phyloP scores from a whole-genome alignment of 2,329 filamentous ascomycete genomes.

The Lachnellula subtilissima region DNA sequence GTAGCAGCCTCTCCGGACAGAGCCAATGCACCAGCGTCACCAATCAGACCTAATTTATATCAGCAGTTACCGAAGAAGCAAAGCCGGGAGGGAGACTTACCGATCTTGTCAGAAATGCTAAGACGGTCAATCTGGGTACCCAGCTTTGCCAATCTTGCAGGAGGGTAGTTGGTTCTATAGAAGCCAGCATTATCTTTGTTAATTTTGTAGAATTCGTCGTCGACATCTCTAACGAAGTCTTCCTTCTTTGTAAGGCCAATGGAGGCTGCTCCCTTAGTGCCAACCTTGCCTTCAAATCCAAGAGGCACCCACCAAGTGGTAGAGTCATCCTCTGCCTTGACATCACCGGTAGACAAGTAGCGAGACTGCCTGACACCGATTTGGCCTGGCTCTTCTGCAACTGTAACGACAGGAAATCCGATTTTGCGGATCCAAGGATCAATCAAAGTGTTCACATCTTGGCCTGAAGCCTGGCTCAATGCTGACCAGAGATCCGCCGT shows the following conservation, averaged over 20 bases:
- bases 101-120: conserved; percentile 84
- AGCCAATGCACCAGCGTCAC: conserved; percentile 83
- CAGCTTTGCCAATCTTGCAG: conserved; percentile 75
- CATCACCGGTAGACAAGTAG: conserved; percentile 88
- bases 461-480: conserved; percentile 78
- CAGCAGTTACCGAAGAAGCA: background rate
- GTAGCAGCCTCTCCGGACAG: conserved; percentile 82
- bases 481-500: conserved; percentile 90
- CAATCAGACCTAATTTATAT: conserved; percentile 53
- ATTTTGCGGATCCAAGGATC: conserved; percentile 93
- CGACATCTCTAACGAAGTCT: conserved; percentile 68
- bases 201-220: conserved; percentile 85
- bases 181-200: conserved; percentile 87
- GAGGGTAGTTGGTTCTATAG: conserved; percentile 90
- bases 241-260: conserved; percentile 71
- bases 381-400: conserved; percentile 77
- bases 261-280: conserved; percentile 56
- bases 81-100: conserved; percentile 31
- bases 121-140: conserved; percentile 71
- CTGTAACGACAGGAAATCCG: conserved; percentile 84
- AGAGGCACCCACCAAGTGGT: conserved; percentile 96
- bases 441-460: conserved; percentile 86
- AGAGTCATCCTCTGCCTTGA: conserved; percentile 82
- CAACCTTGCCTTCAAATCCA: conserved; percentile 70
- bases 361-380: conserved; percentile 80